Base-by-base conservation (phyloP, 208 protist species). In the Trypanosoma theileri region DNA sequence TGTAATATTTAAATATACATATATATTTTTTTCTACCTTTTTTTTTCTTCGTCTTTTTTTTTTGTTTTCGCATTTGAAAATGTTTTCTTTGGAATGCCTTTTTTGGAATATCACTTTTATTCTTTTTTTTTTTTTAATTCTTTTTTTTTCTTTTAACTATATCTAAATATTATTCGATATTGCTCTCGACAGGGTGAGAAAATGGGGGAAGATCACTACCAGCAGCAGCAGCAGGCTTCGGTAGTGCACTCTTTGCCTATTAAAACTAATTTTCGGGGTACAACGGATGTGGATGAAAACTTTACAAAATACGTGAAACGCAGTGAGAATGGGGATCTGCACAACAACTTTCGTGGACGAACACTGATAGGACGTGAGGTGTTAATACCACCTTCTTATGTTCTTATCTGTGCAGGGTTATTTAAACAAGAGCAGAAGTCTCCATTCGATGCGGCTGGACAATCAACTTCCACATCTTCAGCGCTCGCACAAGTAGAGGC, bases 181-280 rank as follows among this genome's bases (percentile, higher is more conserved):
- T 35, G 28, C 28, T 6, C 6, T 1, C 28, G 28, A 35, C 28
- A 35, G 28, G 28, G 28, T 35, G 1, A 6, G 1, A 35, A 6
- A 35, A 35, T 35, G 28, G 28, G 1, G 28, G 28, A 35, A 35
- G 4, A 35, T 6, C 28, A 35, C 28, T 6, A 35, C 28, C 28
- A 52, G 19, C 17, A 22, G 6, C 28, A 35, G 28, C 28, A 35
- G 6, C 28, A 35, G 1, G 28, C 28, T 35, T 35, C 12, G 11
- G 63, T 48, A 45, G 80, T 93, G 22, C 90, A 95, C 48, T 79
- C 81, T 7, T 65, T 95, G 7, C 90, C 90, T 12, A 55, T 92
- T 40, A 77, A 79, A 51, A 89, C 85, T 0, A 63, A 67, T 42
- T 95, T 95, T 44, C 64, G 81, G 19, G 87, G 90, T 48, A 85